Percentiles rank a stretch among this genome's conserved stretches.
Conservation (phyloP, 176 grass and related monocot genomes). For the Paspalum notatum region DNA sequence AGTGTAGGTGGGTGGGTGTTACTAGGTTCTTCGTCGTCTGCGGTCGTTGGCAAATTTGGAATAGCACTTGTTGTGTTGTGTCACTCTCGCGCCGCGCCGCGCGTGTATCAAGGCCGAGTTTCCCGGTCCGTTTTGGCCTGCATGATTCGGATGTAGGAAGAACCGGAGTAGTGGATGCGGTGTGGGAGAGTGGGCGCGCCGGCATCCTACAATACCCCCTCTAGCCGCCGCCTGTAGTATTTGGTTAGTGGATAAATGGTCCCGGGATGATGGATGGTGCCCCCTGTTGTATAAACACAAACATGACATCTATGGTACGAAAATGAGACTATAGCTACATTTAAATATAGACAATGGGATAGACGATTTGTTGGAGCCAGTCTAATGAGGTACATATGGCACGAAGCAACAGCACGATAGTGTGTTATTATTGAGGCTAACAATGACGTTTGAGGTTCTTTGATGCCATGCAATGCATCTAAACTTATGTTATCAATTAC, state of each 20-base stretch:
- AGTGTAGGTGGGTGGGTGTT: constrained; percentile 31
- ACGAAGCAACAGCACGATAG: not conserved
- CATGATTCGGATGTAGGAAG: not conserved
- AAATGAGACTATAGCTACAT: too few species aligned
- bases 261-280: not conserved
- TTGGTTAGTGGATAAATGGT: constrained; percentile 25
- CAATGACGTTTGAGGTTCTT: not conserved
- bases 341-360: too few species aligned
- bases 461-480: not conserved
- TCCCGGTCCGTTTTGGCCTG: not conserved
- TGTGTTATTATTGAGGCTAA: not conserved
- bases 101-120: not conserved
- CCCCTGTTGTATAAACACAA: not conserved
- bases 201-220: not conserved
- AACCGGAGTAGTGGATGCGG: not conserved
- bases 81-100: not conserved
- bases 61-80: constrained; percentile 9
- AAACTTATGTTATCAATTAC: too few species aligned
- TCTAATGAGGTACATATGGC: not conserved
- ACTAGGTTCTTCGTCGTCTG: constrained; percentile 1
- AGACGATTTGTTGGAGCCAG: too few species aligned
- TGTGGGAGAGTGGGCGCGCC: not conserved
- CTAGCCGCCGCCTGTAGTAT: not conserved
- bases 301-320: too few species aligned
- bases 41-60: constrained; percentile 32